These are phyloP conservation scores for Cryptococcus wingfieldii DNA, from an alignment of 1,284 basidiomycete species.

Conservation along the genomic window DNA sequence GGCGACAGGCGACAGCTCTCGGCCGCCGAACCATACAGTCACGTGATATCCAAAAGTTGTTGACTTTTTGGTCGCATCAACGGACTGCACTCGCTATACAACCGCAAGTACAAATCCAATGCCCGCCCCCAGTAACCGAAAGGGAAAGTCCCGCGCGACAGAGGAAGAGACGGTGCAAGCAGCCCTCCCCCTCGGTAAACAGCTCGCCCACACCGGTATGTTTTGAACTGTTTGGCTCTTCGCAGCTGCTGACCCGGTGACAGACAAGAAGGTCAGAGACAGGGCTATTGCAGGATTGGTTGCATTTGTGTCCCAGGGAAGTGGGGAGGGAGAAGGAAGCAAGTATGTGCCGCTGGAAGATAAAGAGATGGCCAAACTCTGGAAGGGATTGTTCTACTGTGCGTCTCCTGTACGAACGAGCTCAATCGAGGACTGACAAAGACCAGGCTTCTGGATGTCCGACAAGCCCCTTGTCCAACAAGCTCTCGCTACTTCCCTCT, in stretches of 20 bases:
- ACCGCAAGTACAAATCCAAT: not conserved
- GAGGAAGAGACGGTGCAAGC: conserved; percentile 25
- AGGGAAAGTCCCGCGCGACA: conserved; percentile 29
- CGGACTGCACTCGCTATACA: too few species aligned
- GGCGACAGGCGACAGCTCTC: too few species aligned
- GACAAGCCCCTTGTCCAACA: conserved; percentile 98
- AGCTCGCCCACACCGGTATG: conserved; percentile 80
- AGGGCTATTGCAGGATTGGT: conserved; percentile 75
- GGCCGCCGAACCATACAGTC: too few species aligned
- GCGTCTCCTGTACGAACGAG: conserved; percentile 32
- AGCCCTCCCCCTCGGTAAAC: conserved; percentile 69
- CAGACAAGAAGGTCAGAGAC: conserved; percentile 85
- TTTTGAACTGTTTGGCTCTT: not conserved
- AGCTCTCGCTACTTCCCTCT: conserved; percentile 76
- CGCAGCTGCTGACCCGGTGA: not conserved
- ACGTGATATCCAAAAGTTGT: too few species aligned
- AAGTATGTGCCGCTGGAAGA: conserved; percentile 52
- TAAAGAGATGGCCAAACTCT: conserved; percentile 81
- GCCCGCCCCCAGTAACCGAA: conserved; percentile 16
- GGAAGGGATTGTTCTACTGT: conserved; percentile 99
- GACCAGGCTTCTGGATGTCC: conserved; percentile 95
- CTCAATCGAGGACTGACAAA: not conserved
- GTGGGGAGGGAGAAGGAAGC: conserved; percentile 41
- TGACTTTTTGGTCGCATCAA: too few species aligned
- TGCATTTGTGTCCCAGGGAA: conserved; percentile 65